Percentiles rank a stretch among this genome's conserved stretches.
phyloP scores from a whole-genome alignment of 2,329 filamentous ascomycete genomes.

The Aurifilum marmelostoma region DNA sequence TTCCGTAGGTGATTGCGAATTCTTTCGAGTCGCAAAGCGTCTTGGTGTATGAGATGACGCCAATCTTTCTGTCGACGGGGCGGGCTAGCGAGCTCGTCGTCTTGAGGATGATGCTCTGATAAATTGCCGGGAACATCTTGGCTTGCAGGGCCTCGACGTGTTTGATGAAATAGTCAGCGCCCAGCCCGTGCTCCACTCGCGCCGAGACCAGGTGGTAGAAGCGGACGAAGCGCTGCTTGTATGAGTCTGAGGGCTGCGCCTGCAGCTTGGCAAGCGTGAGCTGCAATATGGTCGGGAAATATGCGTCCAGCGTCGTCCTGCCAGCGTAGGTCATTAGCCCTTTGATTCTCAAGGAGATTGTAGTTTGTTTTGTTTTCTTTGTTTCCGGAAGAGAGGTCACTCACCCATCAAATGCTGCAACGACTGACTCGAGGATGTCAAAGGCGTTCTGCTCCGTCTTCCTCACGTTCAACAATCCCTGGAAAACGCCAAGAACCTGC shows the following conservation, averaged over 20 bases:
- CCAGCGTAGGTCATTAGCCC: slow-evolving; percentile 22
- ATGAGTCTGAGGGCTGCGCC: slow-evolving; percentile 71
- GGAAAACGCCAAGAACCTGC: slow-evolving; percentile 92
- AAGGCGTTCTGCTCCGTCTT: slow-evolving; percentile 85
- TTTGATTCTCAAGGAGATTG: too few species aligned
- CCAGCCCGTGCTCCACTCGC: slow-evolving; percentile 76
- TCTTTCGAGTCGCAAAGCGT: slow-evolving; percentile 83
- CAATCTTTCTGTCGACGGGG: slow-evolving; percentile 88
- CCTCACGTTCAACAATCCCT: slow-evolving; percentile 81
- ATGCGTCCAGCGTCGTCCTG: slow-evolving; percentile 69
- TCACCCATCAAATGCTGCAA: slow-evolving; percentile 73
- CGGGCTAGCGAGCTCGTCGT: slow-evolving; percentile 87
- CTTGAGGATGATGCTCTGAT: slow-evolving; percentile 83
- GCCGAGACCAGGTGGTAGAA: slow-evolving; percentile 94
- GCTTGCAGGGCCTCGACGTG: slow-evolving; percentile 81
- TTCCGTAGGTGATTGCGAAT: slow-evolving; percentile 74
- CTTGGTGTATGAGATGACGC: slow-evolving; percentile 91
- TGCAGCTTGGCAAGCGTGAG: slow-evolving; percentile 80
- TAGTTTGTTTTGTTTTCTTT: too few species aligned
- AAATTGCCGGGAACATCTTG: slow-evolving; percentile 81
- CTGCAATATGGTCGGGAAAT: slow-evolving; percentile 78
- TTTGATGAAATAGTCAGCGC: slow-evolving; percentile 88
- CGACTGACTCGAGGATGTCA: slow-evolving; percentile 82
- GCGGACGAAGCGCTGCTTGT: slow-evolving; percentile 84
- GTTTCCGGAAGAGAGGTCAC: slow-evolving; percentile 41